Evolutionary conservation across 2,329 filamentous ascomycete genomes (phyloP).

Genomic region (Aspergillus brasiliensis): DNA sequence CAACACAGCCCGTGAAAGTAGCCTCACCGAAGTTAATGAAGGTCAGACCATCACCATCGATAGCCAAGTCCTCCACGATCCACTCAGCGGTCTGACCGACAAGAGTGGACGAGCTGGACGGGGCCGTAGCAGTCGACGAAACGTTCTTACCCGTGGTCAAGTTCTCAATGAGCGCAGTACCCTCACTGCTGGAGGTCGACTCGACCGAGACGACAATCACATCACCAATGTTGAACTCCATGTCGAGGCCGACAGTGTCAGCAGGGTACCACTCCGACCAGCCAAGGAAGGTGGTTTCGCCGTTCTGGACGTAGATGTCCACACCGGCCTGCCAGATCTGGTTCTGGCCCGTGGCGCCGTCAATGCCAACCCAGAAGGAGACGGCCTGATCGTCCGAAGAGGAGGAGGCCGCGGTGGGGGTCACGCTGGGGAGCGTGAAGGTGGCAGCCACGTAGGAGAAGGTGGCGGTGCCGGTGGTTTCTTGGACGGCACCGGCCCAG

Average conservation of each 20-base stretch:
- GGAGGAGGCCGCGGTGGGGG: background rate
- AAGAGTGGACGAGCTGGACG: background rate
- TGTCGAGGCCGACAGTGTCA: constrained; percentile 5
- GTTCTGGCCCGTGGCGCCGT: constrained; percentile 10
- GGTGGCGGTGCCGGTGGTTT: background rate
- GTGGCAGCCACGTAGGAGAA: constrained; percentile 12
- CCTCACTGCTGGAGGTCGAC: background rate
- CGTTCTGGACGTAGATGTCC: constrained; percentile 12
- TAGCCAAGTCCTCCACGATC: constrained; percentile 13
- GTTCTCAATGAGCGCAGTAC: constrained; percentile 12
- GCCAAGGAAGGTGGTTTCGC: constrained; percentile 6
- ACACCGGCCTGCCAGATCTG: constrained; percentile 15
- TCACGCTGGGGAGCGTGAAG: constrained; percentile 10
- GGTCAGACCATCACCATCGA: constrained; percentile 3
- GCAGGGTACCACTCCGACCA: constrained; percentile 19
- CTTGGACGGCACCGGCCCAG: constrained; percentile 13
- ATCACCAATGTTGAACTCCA: constrained; percentile 12
- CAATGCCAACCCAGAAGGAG: constrained; percentile 16
- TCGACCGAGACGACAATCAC: constrained; percentile 12
- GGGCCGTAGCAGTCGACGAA: constrained; percentile 1
- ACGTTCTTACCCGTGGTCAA: constrained; percentile 10
- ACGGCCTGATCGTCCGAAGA: constrained; percentile 5
- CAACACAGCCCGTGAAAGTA: constrained; percentile 7
- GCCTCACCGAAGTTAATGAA: constrained; percentile 14
- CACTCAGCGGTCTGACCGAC: constrained; percentile 14